phyloP scores from a whole-genome alignment of 305 asterid genomes.

The Fraxinus floribunda region DNA sequence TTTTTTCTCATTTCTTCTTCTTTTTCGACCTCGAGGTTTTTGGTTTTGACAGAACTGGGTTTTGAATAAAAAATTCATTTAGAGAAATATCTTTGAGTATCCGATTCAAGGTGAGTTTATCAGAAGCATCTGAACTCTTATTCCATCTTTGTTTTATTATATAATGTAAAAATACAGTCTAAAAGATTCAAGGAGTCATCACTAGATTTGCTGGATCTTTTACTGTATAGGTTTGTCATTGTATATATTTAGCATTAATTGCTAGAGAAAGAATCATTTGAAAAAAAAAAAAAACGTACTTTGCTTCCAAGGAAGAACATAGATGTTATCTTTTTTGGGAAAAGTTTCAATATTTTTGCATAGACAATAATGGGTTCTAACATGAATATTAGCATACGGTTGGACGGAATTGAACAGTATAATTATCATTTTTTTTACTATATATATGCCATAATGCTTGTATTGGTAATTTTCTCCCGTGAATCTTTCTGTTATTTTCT shows the following conservation, averaged over 20 bases:
- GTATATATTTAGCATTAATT: background rate
- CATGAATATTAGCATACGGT: background rate
- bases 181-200: background rate
- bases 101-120: conserved; percentile 21
- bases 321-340: background rate
- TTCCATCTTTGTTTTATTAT: background rate
- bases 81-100: background rate
- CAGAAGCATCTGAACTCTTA: background rate
- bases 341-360: background rate
- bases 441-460: background rate
- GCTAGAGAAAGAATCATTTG: background rate
- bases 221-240: background rate
- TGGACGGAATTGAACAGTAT: background rate
- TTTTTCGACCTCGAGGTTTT: no score
- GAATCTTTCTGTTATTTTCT: background rate
- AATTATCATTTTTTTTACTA: background rate
- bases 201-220: background rate
- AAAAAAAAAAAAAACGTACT: background rate
- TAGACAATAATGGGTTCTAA: background rate
- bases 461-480: background rate
- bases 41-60: no score
- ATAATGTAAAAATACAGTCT: background rate
- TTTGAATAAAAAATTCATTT: background rate
- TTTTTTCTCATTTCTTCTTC: background rate
- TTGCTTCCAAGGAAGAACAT: background rate